Conservation (phyloP, 2,329 filamentous ascomycete species). For the Alternaria brassicicola region DNA sequence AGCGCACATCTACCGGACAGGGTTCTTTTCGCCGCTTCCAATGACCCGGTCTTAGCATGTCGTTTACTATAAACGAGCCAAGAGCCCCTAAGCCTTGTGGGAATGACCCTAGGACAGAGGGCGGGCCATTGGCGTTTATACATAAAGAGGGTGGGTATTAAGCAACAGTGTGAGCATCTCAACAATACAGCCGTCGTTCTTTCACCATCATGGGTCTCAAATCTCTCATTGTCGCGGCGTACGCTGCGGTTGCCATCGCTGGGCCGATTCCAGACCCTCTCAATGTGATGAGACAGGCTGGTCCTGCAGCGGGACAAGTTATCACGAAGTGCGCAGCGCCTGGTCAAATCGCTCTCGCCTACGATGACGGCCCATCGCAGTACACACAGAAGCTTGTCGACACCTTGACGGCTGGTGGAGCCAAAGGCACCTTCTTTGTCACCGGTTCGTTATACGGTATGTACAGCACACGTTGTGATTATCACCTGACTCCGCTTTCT, state of each 20-base stretch:
- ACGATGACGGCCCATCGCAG: conserved; percentile 47
- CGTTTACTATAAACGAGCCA: conserved; percentile 41
- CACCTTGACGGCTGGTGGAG: conserved; percentile 38
- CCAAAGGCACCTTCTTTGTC: conserved; percentile 47
- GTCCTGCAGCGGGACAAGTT: conserved; percentile 37
- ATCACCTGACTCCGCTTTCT: not conserved
- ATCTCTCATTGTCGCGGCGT: conserved; percentile 27
- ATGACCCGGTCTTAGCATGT: conserved; percentile 25
- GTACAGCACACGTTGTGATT: not conserved
- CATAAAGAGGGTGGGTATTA: conserved; percentile 17
- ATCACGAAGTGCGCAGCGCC: conserved; percentile 40
- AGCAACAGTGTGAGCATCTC: not conserved
- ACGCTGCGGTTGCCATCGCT: conserved; percentile 28
- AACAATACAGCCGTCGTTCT: not conserved
- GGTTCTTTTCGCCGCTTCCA: conserved; percentile 10
- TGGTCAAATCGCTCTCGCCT: conserved; percentile 42
- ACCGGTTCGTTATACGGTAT: conserved; percentile 38
- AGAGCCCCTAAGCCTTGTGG: conserved; percentile 27
- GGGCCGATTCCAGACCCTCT: conserved; percentile 35
- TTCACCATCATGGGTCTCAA: conserved; percentile 31
- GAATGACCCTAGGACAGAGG: conserved; percentile 5
- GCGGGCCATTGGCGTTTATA: conserved; percentile 13
- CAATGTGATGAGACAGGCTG: conserved; percentile 34
- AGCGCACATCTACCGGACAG: not conserved
- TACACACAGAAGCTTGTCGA: conserved; percentile 44